phyloP scores from a whole-genome alignment of 2,329 filamentous ascomycete genomes.

The Xylogone sp. region DNA sequence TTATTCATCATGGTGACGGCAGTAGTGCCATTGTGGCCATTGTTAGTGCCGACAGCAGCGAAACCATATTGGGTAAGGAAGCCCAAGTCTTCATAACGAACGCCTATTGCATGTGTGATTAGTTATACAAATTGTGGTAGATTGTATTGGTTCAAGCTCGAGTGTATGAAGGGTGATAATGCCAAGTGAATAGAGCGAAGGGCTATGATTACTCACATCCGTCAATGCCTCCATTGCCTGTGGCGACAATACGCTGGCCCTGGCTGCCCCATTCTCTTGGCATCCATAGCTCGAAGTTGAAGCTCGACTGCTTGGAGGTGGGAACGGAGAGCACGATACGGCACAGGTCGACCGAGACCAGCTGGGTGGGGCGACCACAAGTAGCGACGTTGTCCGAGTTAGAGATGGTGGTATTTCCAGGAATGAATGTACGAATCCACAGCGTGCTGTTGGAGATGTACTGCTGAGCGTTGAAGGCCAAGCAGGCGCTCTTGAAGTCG shows the following conservation, averaged over 20 bases:
- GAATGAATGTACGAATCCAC: conserved; percentile 6
- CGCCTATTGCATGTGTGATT: background rate
- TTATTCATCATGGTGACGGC: conserved; percentile 17
- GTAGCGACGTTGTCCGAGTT: conserved; percentile 7
- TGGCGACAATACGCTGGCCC: conserved; percentile 11
- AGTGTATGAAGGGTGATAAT: no score
- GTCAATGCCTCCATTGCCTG: conserved; percentile 19
- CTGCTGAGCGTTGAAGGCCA: conserved; percentile 9
- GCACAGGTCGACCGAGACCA: conserved; percentile 12
- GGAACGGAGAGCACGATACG: conserved; percentile 15
- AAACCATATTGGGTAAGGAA: conserved; percentile 19
- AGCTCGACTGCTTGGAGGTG: conserved; percentile 9
- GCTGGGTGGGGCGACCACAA: conserved; percentile 8
- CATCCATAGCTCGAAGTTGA: conserved; percentile 23
- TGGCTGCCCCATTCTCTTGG: conserved; percentile 32
- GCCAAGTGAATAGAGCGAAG: no score
- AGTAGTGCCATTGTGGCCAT: conserved; percentile 24
- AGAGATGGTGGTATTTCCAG: conserved; percentile 4
- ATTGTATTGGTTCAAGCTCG: no score
- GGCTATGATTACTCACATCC: conserved; percentile 12
- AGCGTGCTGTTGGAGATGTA: conserved; percentile 9
- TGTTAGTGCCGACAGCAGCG: conserved; percentile 14
- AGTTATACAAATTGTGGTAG: no score
- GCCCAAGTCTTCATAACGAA: conserved; percentile 6
- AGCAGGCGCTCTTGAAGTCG: conserved; percentile 2